These are phyloP conservation scores for Phialophora macrospora DNA, from an alignment of 2,329 filamentous ascomycete genomes.

Conservation along the genomic window DNA sequence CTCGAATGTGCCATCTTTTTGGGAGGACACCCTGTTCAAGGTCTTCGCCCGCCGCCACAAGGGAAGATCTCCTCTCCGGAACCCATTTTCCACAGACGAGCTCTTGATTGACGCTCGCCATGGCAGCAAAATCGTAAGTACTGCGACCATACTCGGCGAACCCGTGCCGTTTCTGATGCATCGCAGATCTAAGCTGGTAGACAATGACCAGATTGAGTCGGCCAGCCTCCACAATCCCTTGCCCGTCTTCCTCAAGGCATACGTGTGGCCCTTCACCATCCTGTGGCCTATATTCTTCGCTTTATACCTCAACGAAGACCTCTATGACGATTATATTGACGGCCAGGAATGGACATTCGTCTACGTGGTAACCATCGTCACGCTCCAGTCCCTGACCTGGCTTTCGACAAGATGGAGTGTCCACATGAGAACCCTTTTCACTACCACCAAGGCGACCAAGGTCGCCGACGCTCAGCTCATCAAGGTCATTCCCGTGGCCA, in stretches of 20 bases:
- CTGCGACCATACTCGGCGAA: neutral
- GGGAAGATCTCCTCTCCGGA: conserved; percentile 18
- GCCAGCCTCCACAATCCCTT: conserved; percentile 88
- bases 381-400: conserved; percentile 86
- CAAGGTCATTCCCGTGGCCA: conserved; percentile 88
- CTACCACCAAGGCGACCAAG: conserved; percentile 70
- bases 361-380: conserved; percentile 86
- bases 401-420: conserved; percentile 98
- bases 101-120: conserved; percentile 41
- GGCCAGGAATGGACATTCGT: conserved; percentile 99
- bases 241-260: conserved; percentile 78
- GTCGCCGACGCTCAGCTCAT: conserved; percentile 80
- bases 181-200: conserved; percentile 66
- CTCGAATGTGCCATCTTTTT: conserved; percentile 26
- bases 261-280: conserved; percentile 90
- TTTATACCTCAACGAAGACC: conserved; percentile 79
- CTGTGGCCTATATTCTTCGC: conserved; percentile 91
- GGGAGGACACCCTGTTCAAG: conserved; percentile 32
- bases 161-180: conserved; percentile 12
- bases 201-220: conserved; percentile 85
- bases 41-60: conserved; percentile 19
- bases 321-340: conserved; percentile 88
- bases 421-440: conserved; percentile 80
- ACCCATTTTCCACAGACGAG: conserved; percentile 28
- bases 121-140: conserved; percentile 35